Conservation (phyloP, 306 rosid species). For the Trifolium dubium region DNA sequence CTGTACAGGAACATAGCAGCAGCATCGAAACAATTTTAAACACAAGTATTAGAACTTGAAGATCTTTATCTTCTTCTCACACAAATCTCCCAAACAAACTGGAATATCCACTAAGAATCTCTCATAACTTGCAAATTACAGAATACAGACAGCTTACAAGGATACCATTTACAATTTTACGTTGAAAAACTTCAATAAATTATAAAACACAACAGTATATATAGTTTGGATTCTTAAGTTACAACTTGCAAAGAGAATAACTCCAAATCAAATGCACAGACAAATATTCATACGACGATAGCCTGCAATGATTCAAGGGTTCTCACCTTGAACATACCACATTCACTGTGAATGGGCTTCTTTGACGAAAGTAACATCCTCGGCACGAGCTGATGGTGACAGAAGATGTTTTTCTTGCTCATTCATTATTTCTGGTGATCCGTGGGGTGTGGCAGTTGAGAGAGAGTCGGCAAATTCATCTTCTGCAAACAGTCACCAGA, state of each 20-base stretch:
- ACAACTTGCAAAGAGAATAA: constrained; percentile 34
- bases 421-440: constrained; percentile 57
- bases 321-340: constrained; percentile 34
- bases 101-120: constrained; percentile 26
- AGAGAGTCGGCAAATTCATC: constrained; percentile 66
- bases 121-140: constrained; percentile 34
- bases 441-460: constrained; percentile 56
- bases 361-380: constrained; percentile 61
- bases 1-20: constrained; percentile 32
- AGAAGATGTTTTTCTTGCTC: constrained; percentile 73
- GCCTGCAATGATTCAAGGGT: constrained; percentile 24
- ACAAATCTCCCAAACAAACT: constrained; percentile 34
- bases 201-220: constrained; percentile 11
- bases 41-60: background rate
- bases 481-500: constrained; percentile 52
- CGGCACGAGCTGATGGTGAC: constrained; percentile 49
- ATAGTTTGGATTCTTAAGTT: constrained; percentile 26
- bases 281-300: constrained; percentile 1
- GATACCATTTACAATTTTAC: constrained; percentile 41
- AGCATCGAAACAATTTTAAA: constrained; percentile 12
- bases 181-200: constrained; percentile 18
- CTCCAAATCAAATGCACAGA: constrained; percentile 34
- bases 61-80: background rate
- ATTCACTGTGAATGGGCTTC: constrained; percentile 50
- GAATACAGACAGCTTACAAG: background rate